Evolutionary conservation across 73 alveolate genomes (phyloP).

Genomic region (Diophrys appendiculata): DNA sequence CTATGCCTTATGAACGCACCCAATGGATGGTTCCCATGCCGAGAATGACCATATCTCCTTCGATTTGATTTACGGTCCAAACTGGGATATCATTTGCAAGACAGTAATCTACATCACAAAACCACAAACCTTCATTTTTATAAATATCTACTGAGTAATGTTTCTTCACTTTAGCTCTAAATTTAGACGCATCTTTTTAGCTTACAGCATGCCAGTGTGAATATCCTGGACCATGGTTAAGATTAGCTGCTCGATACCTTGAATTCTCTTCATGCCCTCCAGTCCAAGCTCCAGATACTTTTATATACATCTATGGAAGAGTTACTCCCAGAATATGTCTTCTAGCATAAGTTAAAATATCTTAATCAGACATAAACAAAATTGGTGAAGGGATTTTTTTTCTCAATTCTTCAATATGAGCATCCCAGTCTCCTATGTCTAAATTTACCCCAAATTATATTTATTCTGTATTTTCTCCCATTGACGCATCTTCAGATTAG

Average conservation of each 20-base stretch:
- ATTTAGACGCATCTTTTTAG: slow-evolving; percentile 19
- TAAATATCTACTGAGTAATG: slow-evolving; percentile 51
- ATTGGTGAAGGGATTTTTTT: slow-evolving; percentile 49
- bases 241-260: slow-evolving; percentile 65
- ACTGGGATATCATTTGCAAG: slow-evolving; percentile 48
- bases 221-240: slow-evolving; percentile 76
- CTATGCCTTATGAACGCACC: slow-evolving; percentile 65
- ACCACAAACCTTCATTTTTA: slow-evolving; percentile 69
- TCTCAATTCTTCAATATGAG: slow-evolving; percentile 52
- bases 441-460: slow-evolving; percentile 65
- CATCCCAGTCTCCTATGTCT: slow-evolving; percentile 70
- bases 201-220: slow-evolving; percentile 70
- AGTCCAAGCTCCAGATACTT: slow-evolving; percentile 75
- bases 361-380: slow-evolving; percentile 32
- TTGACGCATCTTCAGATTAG: not conserved
- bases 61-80: slow-evolving; percentile 29
- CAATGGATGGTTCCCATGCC: slow-evolving; percentile 78
- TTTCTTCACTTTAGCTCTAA: slow-evolving; percentile 39
- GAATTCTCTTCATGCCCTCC: slow-evolving; percentile 83
- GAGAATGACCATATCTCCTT: slow-evolving; percentile 67
- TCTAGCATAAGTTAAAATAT: slow-evolving; percentile 62
- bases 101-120: slow-evolving; percentile 54
- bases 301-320: slow-evolving; percentile 69
- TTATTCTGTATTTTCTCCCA: no score
- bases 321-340: slow-evolving; percentile 70